Conservation (phyloP, 768 basidiomycete genomes). For the Dictyophora rubrovolvata region DNA sequence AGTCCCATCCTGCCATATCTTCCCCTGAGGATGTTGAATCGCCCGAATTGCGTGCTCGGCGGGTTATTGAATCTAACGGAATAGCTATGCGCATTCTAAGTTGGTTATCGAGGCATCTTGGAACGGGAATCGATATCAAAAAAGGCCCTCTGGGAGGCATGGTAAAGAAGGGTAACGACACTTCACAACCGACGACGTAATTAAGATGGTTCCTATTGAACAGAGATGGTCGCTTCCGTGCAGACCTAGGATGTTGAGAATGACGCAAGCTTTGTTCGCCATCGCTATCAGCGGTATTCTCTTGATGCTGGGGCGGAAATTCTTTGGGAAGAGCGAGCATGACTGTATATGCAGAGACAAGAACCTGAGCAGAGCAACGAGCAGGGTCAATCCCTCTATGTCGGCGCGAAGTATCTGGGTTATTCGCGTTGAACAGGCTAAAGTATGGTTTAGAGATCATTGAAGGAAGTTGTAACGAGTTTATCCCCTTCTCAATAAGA, state of each 20-base stretch:
- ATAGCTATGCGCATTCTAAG: slow-evolving; percentile 68
- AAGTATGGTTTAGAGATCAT: slow-evolving; percentile 52
- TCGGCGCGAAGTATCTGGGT: slow-evolving; percentile 26
- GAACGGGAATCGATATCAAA: slow-evolving; percentile 65
- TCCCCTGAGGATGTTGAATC: slow-evolving; percentile 6
- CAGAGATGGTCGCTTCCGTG: slow-evolving; percentile 35
- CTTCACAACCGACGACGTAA: slow-evolving; percentile 74
- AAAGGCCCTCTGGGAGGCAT: slow-evolving; percentile 67
- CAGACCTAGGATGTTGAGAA: background rate
- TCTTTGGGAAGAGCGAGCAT: slow-evolving; percentile 67
- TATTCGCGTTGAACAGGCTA: slow-evolving; percentile 39
- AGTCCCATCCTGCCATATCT: slow-evolving; percentile 8
- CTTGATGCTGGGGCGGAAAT: slow-evolving; percentile 28
- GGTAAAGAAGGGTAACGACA: slow-evolving; percentile 61
- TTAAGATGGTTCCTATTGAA: slow-evolving; percentile 43
- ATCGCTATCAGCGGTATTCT: slow-evolving; percentile 15
- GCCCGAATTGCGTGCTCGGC: background rate
- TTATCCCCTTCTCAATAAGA: slow-evolving; percentile 56
- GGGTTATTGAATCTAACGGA: slow-evolving; percentile 26
- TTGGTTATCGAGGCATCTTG: slow-evolving; percentile 68
- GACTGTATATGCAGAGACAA: slow-evolving; percentile 68
- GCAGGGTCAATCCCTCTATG: slow-evolving; percentile 35
- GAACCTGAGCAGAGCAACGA: slow-evolving; percentile 63
- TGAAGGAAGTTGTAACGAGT: slow-evolving; percentile 55
- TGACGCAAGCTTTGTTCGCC: background rate